A percentile compares a stretch with the other conserved stretches of the same genome.
phyloP scores from a whole-genome alignment of 2,329 filamentous ascomycete species.

The Trichoderma simmonsii region DNA sequence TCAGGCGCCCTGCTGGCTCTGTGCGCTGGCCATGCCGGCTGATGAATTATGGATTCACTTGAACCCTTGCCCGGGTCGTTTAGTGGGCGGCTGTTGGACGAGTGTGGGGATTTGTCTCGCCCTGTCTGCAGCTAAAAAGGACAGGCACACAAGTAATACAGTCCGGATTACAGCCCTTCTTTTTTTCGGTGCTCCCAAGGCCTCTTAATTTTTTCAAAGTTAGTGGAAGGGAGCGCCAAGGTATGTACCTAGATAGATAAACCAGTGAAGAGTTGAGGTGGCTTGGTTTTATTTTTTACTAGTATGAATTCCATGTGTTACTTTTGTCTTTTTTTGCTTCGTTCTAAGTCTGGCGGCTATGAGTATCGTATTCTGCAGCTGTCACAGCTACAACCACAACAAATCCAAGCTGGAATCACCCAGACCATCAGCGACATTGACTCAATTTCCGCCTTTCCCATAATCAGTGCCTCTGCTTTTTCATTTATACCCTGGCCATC shows the following conservation, averaged over 20 bases:
- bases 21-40: constrained; percentile 9
- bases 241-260: not conserved
- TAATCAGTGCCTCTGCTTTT: not conserved
- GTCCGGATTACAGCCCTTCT: not conserved
- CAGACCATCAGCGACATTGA: not conserved
- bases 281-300: not conserved
- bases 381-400: not conserved
- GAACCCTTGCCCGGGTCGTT: not conserved
- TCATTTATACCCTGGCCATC: not conserved
- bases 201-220: not conserved
- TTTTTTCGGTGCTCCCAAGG: not conserved
- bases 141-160: not conserved
- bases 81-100: constrained; percentile 5
- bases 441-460: not conserved
- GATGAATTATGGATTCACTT: not conserved
- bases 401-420: not conserved
- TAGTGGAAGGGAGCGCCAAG: not conserved
- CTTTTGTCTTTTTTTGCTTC: not conserved
- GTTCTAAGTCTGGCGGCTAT: not conserved
- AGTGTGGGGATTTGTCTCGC: not conserved
- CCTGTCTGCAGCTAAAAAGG: not conserved
- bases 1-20: not conserved
- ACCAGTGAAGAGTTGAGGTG: not conserved
- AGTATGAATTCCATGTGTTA: not conserved
- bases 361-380: not conserved